phyloP scores from a whole-genome alignment of 768 basidiomycete genomes.

The Russula sp. region DNA sequence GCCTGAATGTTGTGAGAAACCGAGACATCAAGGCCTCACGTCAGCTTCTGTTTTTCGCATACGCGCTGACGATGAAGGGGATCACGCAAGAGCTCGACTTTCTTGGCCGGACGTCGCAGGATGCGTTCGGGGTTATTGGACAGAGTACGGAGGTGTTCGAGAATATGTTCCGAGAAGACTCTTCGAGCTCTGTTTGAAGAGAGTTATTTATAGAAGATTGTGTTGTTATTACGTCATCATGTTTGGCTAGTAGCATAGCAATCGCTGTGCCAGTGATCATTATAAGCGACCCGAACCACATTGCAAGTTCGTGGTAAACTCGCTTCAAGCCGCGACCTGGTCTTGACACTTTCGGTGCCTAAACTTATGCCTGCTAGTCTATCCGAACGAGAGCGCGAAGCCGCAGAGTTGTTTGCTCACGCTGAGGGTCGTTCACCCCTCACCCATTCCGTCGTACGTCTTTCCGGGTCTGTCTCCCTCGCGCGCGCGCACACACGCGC shows the following conservation, averaged over 20 bases:
- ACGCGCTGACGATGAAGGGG: constrained; percentile 90
- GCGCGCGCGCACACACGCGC: not conserved
- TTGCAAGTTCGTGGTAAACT: not conserved
- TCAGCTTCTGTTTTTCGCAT: constrained; percentile 90
- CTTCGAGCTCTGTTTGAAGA: not conserved
- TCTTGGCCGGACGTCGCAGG: constrained; percentile 75
- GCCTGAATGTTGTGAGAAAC: constrained; percentile 82
- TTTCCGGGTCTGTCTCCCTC: not conserved
- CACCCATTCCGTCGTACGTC: constrained; percentile 37
- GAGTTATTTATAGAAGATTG: not conserved
- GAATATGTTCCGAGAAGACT: constrained; percentile 48
- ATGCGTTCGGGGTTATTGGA: constrained; percentile 90
- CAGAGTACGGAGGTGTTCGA: constrained; percentile 80
- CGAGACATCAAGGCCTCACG: constrained; percentile 75
- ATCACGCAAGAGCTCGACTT: constrained; percentile 85
- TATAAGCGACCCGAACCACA: too few relatives aligned
- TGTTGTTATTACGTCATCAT: not conserved
- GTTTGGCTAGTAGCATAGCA: not conserved
- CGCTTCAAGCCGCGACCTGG: not conserved
- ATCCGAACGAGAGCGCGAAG: constrained; percentile 36
- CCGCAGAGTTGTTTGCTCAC: constrained; percentile 38
- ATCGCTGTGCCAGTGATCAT: too few relatives aligned
- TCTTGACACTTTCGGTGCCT: not conserved
- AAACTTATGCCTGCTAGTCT: constrained; percentile 10
- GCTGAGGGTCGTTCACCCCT: constrained; percentile 38